A percentile compares a stretch with the other conserved stretches of the same genome.
Conservation (phyloP, 495 filamentous ascomycete species). For the Penicillium soppii region DNA sequence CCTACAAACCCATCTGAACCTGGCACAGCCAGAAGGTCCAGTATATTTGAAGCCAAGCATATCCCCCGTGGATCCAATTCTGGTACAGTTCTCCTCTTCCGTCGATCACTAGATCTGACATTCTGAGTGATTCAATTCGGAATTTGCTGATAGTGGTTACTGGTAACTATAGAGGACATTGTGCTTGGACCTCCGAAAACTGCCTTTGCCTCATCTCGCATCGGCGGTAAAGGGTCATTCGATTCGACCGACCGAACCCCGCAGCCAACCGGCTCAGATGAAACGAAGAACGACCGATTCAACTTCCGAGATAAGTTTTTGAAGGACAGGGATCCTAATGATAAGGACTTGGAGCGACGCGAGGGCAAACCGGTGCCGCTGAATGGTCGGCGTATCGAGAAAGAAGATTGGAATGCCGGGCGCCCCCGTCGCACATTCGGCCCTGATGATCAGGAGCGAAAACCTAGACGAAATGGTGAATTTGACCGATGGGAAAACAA, state of each 20-base stretch:
- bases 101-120: neutral
- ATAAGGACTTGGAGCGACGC: conserved; percentile 44
- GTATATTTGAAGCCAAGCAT: conserved; percentile 60
- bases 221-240: conserved; percentile 52
- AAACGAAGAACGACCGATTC: conserved; percentile 57
- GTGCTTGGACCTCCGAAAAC: conserved; percentile 86
- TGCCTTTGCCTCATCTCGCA: conserved; percentile 77
- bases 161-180: conserved; percentile 65
- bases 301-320: conserved; percentile 57
- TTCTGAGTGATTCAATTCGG: conserved; percentile 7
- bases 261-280: conserved; percentile 49
- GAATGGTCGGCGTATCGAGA: conserved; percentile 49
- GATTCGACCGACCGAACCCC: conserved; percentile 45
- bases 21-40: conserved; percentile 52
- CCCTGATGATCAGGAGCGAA: conserved; percentile 55
- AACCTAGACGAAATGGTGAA: conserved; percentile 60
- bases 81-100: conserved; percentile 31
- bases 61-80: conserved; percentile 62
- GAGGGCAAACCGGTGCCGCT: conserved; percentile 36
- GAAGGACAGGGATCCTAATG: conserved; percentile 46
- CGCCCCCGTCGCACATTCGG: conserved; percentile 53
- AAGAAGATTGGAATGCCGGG: conserved; percentile 59
- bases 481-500: conserved; percentile 54
- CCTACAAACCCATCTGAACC: conserved; percentile 40
- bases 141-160: conserved; percentile 16